Base-by-base conservation (phyloP, 768 basidiomycete species). In the Pulveroboletus sp. region DNA sequence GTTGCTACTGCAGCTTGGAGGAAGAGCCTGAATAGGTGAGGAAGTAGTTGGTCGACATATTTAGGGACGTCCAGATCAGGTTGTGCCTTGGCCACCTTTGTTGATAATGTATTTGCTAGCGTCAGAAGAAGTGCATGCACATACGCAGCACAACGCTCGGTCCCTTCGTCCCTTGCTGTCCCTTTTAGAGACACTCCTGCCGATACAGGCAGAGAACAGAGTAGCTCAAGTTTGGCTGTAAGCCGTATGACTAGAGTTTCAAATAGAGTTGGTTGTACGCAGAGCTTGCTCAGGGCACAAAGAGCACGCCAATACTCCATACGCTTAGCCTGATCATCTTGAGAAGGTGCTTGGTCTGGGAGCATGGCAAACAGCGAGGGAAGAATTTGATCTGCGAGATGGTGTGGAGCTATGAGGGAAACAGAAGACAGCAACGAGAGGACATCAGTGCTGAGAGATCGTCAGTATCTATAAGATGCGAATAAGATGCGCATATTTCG, bases 191-290 rank as follows among this genome's bases (percentile, higher is more conserved):
- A 40, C 47, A 53, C 14, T 37, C 48, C 31, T 35, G 46, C 21
- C 24, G 53, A 13, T 19, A 46, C 19, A 11, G 66, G 50, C 6
- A 72, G 55, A 38, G 76, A 63, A 54, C 82, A 83, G n/a, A 88
- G 65, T 0, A 86, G 59, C 41, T 90, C 87, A 25, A 98, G 72
- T 65, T 91, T 90, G 4, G 85, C 79, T 3, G 75, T 79, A 20
- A 97, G 72, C 16, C 90, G 82, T 40, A 91, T 76, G 44, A 91
- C 81, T 23, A 98, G 76, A 5, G 75, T 83, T 61, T 91, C 90
- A 65, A 95, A 97, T n/a, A 98, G 76, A 13, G 80, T 73, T 0
- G 85, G 76, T 34, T 84, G 82, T 9, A 79, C 60, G 64, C 90
- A 97, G 12, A 99, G 75, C 13, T 74, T 77, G 44, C 80, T 78